phyloP scores from a whole-genome alignment of 2,329 filamentous ascomycete genomes.

The Beauveria asiatica region DNA sequence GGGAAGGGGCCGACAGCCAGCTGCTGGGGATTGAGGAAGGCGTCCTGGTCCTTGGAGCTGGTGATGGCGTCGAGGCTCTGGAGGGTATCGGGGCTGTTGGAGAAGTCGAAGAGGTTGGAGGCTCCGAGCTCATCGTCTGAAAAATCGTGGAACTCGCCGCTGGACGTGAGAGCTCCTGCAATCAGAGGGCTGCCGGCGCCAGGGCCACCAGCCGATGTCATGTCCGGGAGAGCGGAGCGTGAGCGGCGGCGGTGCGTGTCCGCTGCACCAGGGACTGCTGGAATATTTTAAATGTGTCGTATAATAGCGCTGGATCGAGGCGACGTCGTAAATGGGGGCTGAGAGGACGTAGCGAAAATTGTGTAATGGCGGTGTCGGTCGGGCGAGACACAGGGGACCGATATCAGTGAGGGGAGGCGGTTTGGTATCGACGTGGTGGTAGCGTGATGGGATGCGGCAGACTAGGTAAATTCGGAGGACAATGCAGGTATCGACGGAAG shows the following conservation, averaged over 20 bases:
- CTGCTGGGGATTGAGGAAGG: slow-evolving; percentile 26
- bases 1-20: slow-evolving; percentile 31
- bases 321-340: background rate
- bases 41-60: slow-evolving; percentile 21
- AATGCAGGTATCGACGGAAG: background rate
- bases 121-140: slow-evolving; percentile 28
- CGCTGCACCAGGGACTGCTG: slow-evolving; percentile 11
- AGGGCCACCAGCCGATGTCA: slow-evolving; percentile 25
- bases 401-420: background rate
- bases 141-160: slow-evolving; percentile 29
- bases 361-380: background rate
- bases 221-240: slow-evolving; percentile 22
- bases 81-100: slow-evolving; percentile 29
- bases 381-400: slow-evolving; percentile 1
- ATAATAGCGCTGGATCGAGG: background rate
- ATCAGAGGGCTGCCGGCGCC: slow-evolving; percentile 31
- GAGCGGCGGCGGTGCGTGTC: slow-evolving; percentile 14
- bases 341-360: background rate
- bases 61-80: slow-evolving; percentile 25
- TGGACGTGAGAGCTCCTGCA: slow-evolving; percentile 28
- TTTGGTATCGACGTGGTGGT: background rate
- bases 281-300: background rate
- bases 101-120: slow-evolving; percentile 27
- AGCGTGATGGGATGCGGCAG: background rate
- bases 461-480: background rate